Conservation (phyloP, 2,329 filamentous ascomycete genomes). For the Diaporthe aspalathi region DNA sequence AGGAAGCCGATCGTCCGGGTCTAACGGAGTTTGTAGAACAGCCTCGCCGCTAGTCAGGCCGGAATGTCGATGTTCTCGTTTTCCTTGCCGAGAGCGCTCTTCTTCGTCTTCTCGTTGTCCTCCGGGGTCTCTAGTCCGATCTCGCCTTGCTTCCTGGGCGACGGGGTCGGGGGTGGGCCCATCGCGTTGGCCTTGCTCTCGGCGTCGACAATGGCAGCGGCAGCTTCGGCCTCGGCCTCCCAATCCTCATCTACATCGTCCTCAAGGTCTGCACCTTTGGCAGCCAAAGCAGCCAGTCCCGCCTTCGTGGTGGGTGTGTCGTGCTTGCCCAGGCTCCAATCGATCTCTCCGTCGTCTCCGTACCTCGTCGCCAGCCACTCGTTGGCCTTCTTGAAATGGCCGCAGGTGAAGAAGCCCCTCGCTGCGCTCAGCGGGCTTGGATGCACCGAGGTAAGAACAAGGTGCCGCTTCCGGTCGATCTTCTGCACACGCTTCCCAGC, state of each 20-base stretch:
- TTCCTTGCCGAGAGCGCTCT: constrained; percentile 30
- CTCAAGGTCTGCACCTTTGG: constrained; percentile 38
- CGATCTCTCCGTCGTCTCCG: constrained; percentile 81
- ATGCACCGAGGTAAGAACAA: constrained; percentile 88
- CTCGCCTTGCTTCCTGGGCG: constrained; percentile 34
- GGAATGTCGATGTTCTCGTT: constrained; percentile 36
- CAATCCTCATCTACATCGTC: constrained; percentile 35
- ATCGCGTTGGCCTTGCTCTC: constrained; percentile 37
- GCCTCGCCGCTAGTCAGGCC: constrained; percentile 39
- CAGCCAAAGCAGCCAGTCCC: constrained; percentile 35
- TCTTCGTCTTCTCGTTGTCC: constrained; percentile 26
- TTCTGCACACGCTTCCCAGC: constrained; percentile 83
- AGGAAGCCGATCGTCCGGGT: constrained; percentile 23
- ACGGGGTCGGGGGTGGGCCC: constrained; percentile 39
- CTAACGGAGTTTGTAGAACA: constrained; percentile 36
- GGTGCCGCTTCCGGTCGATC: constrained; percentile 78
- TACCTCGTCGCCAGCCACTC: constrained; percentile 85
- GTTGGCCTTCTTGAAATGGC: constrained; percentile 85
- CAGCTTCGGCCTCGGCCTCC: constrained; percentile 36
- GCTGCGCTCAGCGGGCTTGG: constrained; percentile 91
- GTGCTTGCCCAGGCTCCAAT: constrained; percentile 75
- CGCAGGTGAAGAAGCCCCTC: constrained; percentile 84
- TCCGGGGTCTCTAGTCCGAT: constrained; percentile 23
- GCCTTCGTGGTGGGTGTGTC: constrained; percentile 45
- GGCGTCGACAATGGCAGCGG: constrained; percentile 32